phyloP scores from a whole-genome alignment of 108 stramenopile species.

The Epipyxis sp. region DNA sequence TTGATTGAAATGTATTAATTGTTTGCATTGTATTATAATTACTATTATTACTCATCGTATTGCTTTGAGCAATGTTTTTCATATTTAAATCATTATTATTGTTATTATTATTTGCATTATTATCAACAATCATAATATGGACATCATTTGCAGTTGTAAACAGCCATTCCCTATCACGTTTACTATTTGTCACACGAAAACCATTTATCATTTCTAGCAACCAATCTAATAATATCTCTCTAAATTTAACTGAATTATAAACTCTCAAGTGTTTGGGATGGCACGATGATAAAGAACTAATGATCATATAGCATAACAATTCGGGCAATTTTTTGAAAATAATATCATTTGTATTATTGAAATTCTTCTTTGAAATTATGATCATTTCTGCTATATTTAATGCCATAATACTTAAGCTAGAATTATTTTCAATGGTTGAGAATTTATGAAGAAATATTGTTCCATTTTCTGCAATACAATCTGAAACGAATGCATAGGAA shows the following conservation, averaged over 20 bases:
- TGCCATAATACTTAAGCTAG: background rate
- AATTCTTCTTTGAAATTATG: background rate
- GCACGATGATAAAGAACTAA: background rate
- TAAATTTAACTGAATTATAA: conserved; percentile 13
- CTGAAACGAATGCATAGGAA: background rate
- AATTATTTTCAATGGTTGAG: background rate
- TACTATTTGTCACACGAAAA: background rate
- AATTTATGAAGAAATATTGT: background rate
- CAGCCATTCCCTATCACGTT: conserved; percentile 22
- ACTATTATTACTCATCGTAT: background rate
- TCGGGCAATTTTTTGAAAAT: conserved; percentile 20
- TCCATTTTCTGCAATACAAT: conserved; percentile 23
- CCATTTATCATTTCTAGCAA: background rate
- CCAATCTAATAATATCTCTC: conserved; percentile 32
- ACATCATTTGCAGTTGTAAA: conserved; percentile 7
- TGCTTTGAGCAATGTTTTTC: background rate
- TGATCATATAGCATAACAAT: conserved; percentile 17
- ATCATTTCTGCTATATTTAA: conserved; percentile 26
- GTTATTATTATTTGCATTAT: background rate
- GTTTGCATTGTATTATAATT: background rate
- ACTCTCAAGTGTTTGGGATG: background rate
- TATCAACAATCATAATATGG: background rate
- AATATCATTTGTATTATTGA: background rate
- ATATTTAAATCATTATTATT: background rate
- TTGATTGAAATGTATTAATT: background rate